Percentiles rank a stretch among this genome's conserved stretches.
These are phyloP conservation scores for Medicago ruthenica DNA, from an alignment of 306 rosid genomes.

Conservation along the genomic window DNA sequence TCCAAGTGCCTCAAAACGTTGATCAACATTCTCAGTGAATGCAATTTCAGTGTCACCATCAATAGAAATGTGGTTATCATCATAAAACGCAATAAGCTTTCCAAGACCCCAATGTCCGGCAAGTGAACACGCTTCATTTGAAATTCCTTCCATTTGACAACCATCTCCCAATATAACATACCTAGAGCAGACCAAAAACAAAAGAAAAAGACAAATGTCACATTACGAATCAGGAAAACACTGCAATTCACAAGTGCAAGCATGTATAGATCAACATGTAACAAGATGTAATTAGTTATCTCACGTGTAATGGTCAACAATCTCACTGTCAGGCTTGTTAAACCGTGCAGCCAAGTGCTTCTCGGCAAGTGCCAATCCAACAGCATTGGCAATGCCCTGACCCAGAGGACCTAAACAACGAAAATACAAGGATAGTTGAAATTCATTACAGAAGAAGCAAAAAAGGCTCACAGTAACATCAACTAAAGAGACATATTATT, in stretches of 20 bases:
- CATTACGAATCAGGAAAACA: slow-evolving; percentile 38
- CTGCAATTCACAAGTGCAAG: slow-evolving; percentile 28
- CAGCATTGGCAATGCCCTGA: slow-evolving; percentile 96
- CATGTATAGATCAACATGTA: background rate
- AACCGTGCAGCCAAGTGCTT: slow-evolving; percentile 94
- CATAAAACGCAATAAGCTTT: slow-evolving; percentile 90
- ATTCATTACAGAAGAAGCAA: slow-evolving; percentile 23
- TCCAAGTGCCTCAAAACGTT: slow-evolving; percentile 96
- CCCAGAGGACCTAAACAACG: slow-evolving; percentile 85
- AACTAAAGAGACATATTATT: slow-evolving; percentile 19
- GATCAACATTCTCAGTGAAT: slow-evolving; percentile 85
- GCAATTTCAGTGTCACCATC: slow-evolving; percentile 97
- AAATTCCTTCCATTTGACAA: slow-evolving; percentile 97
- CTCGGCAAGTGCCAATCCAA: slow-evolving; percentile 98
- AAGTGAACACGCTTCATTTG: slow-evolving; percentile 88
- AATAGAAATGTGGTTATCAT: slow-evolving; percentile 98
- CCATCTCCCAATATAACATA: slow-evolving; percentile 94
- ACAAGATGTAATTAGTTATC: slow-evolving; percentile 32
- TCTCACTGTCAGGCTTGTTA: slow-evolving; percentile 92
- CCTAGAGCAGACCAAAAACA: slow-evolving; percentile 45
- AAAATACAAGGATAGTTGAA: slow-evolving; percentile 22
- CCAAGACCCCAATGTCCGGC: slow-evolving; percentile 99
- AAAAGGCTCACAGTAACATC: slow-evolving; percentile 10
- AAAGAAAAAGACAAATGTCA: background rate
- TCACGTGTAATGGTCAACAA: slow-evolving; percentile 97